These are phyloP conservation scores for Amanita pseudoporphyria DNA, from an alignment of 768 basidiomycete genomes.

Conservation along the genomic window DNA sequence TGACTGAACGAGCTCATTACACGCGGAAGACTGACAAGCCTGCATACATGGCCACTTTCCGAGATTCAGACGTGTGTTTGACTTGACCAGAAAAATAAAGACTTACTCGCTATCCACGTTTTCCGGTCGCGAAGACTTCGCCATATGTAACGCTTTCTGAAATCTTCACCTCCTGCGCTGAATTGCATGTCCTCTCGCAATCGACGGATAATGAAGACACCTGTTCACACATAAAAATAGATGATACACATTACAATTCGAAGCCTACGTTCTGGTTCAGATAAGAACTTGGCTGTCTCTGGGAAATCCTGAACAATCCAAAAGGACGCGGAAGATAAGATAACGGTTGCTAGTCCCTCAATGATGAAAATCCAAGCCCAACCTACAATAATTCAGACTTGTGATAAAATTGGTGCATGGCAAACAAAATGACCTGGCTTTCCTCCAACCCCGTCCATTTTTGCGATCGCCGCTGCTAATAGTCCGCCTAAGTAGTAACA, in stretches of 20 bases:
- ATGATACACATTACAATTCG: not conserved
- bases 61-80: not conserved
- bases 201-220: constrained; percentile 53
- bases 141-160: constrained; percentile 45
- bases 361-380: constrained; percentile 73
- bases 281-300: constrained; percentile 63
- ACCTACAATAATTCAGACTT: constrained; percentile 16
- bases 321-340: constrained; percentile 49
- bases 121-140: constrained; percentile 63
- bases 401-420: constrained; percentile 4
- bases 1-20: not conserved
- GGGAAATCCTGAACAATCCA: constrained; percentile 77
- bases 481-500: constrained; percentile 38
- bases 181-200: constrained; percentile 56
- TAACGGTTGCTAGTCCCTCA: constrained; percentile 60
- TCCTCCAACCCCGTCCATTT: constrained; percentile 62
- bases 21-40: constrained; percentile 39
- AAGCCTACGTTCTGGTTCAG: constrained; percentile 45
- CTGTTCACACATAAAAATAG: constrained; percentile 19
- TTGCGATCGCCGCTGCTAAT: constrained; percentile 55
- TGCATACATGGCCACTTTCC: constrained; percentile 58
- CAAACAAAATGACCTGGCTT: constrained; percentile 37
- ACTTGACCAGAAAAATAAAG: not conserved
- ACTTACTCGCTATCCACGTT: constrained; percentile 60
- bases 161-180: constrained; percentile 53